A percentile compares a stretch with the other conserved stretches of the same genome.
phyloP scores from a whole-genome alignment of 179 eudicot species.

The Sideroxylon spinosum region DNA sequence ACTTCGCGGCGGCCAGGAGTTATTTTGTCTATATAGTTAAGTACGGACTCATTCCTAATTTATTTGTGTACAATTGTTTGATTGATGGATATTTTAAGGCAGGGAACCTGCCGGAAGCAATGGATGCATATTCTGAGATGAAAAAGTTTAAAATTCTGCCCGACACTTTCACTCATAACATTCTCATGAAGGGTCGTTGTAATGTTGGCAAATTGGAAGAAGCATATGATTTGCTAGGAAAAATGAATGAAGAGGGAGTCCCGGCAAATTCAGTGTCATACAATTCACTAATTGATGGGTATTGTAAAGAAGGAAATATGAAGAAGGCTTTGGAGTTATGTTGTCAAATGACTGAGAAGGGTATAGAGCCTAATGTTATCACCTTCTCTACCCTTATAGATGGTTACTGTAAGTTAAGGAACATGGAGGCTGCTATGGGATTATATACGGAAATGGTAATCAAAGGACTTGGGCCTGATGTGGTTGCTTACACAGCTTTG shows the following conservation, averaged over 20 bases:
- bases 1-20: constrained; percentile 41
- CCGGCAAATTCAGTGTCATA: constrained; percentile 54
- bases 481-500: constrained; percentile 65
- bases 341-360: constrained; percentile 63
- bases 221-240: constrained; percentile 40
- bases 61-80: constrained; percentile 61
- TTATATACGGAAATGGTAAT: constrained; percentile 62
- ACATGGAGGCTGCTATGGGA: constrained; percentile 68
- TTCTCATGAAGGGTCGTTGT: constrained; percentile 64
- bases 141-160: constrained; percentile 37
- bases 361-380: constrained; percentile 49
- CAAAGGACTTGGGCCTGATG: constrained; percentile 68
- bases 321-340: constrained; percentile 62
- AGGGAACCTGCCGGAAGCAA: constrained; percentile 48
- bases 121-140: constrained; percentile 44
- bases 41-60: constrained; percentile 55
- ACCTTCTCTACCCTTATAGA: constrained; percentile 69
- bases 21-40: constrained; percentile 58
- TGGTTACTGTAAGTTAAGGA: constrained; percentile 52
- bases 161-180: constrained; percentile 51
- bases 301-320: constrained; percentile 60
- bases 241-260: constrained; percentile 53
- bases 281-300: constrained; percentile 57
- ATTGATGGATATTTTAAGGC: constrained; percentile 51
- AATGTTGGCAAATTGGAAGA: constrained; percentile 55